Evolutionary conservation across 352 stramenopile genomes (phyloP).

Genomic region (Phytopythium kandeliae): DNA sequence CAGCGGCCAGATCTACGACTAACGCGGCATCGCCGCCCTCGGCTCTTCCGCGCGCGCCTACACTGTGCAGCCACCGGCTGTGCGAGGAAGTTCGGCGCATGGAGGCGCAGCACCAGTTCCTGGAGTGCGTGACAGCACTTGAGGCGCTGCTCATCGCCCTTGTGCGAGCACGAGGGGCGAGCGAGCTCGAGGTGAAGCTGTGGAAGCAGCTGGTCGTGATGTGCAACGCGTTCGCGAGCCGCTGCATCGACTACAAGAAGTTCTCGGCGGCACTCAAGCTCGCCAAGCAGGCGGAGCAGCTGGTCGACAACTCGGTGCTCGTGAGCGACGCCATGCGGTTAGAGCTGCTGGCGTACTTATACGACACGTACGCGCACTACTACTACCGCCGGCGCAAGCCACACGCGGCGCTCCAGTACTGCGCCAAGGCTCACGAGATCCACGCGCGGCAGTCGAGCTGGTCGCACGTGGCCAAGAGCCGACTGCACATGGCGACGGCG

Average conservation of each 20-base stretch:
- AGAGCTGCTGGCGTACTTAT: constrained; percentile 78
- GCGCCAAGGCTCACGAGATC: constrained; percentile 80
- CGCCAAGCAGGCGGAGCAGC: constrained; percentile 70
- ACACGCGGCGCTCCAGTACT: constrained; percentile 79
- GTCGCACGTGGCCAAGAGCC: constrained; percentile 87
- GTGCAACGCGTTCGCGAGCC: constrained; percentile 84
- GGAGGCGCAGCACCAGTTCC: constrained; percentile 75
- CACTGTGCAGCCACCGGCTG: constrained; percentile 52
- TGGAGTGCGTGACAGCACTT: constrained; percentile 72
- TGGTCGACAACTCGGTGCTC: constrained; percentile 77
- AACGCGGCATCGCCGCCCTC: constrained; percentile 1
- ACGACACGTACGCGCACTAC: constrained; percentile 88
- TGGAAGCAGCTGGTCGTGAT: constrained; percentile 91
- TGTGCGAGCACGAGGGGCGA: constrained; percentile 46
- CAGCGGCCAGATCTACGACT: constrained; percentile 4
- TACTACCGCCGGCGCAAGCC: constrained; percentile 85
- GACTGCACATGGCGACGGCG: constrained; percentile 77
- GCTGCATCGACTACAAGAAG: constrained; percentile 79
- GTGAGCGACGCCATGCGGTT: constrained; percentile 36
- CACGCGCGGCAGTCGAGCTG: constrained; percentile 70
- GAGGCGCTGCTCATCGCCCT: constrained; percentile 72
- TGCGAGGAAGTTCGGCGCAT: constrained; percentile 76
- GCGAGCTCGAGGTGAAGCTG: constrained; percentile 57
- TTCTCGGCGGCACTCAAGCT: constrained; percentile 76
- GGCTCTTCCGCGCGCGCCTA: not conserved